Conservation (phyloP, 495 filamentous ascomycete genomes). For the Tricharina praecox region DNA sequence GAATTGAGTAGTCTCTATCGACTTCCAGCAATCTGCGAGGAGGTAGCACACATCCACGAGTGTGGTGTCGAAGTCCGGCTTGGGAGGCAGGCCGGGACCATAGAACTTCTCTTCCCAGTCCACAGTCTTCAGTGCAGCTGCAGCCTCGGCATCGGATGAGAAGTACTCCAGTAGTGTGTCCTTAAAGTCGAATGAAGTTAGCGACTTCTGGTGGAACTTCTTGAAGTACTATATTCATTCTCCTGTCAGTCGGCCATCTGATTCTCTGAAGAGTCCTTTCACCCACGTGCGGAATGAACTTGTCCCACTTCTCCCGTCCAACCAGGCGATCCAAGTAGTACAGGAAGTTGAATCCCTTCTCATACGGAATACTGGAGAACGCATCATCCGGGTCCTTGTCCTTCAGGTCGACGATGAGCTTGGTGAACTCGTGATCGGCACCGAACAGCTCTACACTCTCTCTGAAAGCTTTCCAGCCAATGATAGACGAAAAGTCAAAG, state of each 20-base stretch:
- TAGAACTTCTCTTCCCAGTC: constrained; percentile 88
- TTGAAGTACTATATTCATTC: constrained; percentile 49
- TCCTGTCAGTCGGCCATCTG: too few relatives aligned
- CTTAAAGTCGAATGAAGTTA: constrained; percentile 89
- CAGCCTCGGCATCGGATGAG: constrained; percentile 43
- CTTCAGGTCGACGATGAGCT: constrained; percentile 68
- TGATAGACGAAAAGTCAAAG: constrained; percentile 84
- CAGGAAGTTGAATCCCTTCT: constrained; percentile 62
- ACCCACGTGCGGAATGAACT: constrained; percentile 69
- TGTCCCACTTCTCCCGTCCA: constrained; percentile 73
- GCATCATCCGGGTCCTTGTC: constrained; percentile 90
- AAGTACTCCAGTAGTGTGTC: constrained; percentile 76
- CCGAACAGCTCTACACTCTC: constrained; percentile 66
- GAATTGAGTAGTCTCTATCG: constrained; percentile 33
- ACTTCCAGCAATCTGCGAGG: constrained; percentile 59
- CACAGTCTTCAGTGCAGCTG: constrained; percentile 48
- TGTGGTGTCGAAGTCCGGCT: constrained; percentile 76
- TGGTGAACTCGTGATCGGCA: constrained; percentile 76
- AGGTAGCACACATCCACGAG: constrained; percentile 72
- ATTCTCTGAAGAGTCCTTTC: too few relatives aligned
- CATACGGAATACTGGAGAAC: constrained; percentile 73
- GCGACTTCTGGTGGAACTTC: constrained; percentile 58
- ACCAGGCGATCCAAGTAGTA: constrained; percentile 72
- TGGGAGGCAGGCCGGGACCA: constrained; percentile 66
- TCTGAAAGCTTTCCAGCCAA: constrained; percentile 52